phyloP scores from a whole-genome alignment of 257 asterid species.

The Paulownia fortunei region DNA sequence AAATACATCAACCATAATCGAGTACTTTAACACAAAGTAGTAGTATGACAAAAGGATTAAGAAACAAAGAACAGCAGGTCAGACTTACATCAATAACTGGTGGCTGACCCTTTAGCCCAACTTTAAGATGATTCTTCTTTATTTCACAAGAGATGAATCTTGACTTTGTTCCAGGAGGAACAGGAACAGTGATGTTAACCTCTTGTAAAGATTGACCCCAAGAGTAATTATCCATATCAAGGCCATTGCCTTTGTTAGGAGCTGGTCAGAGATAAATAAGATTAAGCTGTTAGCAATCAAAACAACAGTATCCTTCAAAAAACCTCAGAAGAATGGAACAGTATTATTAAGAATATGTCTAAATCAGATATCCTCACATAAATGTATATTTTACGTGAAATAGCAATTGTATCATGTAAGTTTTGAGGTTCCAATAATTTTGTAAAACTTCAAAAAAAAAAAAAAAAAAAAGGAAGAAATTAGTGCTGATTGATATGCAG shows the following conservation, averaged over 20 bases:
- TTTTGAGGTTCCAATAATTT: neutral
- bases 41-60: neutral
- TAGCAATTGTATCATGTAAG: neutral
- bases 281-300: constrained; percentile 7
- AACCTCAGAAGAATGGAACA: neutral
- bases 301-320: neutral
- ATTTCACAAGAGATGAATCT: constrained; percentile 55
- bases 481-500: neutral
- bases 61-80: neutral
- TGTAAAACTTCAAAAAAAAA: neutral
- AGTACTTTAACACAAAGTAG: neutral
- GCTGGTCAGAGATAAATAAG: constrained; percentile 35
- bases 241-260: constrained; percentile 77
- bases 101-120: constrained; percentile 66
- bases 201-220: constrained; percentile 92
- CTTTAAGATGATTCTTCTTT: constrained; percentile 61
- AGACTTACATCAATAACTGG: constrained; percentile 56
- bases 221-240: constrained; percentile 77
- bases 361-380: neutral
- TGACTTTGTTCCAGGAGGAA: constrained; percentile 71
- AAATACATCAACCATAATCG: neutral
- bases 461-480: neutral
- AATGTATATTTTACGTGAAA: neutral
- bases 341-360: neutral
- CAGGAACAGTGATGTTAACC: constrained; percentile 68